Conservation (phyloP, 2,329 filamentous ascomycete genomes). For the Pseudopyrenochaeta lycopersici region DNA sequence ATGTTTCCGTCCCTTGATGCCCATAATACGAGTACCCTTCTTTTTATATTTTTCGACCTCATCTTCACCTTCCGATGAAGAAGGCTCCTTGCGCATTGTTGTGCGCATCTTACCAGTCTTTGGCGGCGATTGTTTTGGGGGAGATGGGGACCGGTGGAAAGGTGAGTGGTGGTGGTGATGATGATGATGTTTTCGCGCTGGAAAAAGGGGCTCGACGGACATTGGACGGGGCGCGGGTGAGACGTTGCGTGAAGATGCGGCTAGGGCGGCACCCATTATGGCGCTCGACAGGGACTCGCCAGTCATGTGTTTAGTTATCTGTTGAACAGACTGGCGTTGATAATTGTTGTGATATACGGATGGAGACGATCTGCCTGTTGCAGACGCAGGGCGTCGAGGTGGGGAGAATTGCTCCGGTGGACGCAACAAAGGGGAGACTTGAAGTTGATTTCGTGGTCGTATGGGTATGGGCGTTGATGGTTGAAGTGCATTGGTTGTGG, state of each 20-base stretch:
- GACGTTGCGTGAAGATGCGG: constrained; percentile 64
- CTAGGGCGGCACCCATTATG: constrained; percentile 78
- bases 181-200: constrained; percentile 53
- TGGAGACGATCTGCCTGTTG: constrained; percentile 28
- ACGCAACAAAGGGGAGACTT: constrained; percentile 34
- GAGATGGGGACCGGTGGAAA: constrained; percentile 52
- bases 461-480: constrained; percentile 30
- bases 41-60: constrained; percentile 63
- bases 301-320: constrained; percentile 59
- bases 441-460: constrained; percentile 45
- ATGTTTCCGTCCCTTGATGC: constrained; percentile 60
- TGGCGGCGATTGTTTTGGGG: constrained; percentile 42
- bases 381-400: constrained; percentile 32
- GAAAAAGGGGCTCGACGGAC: constrained; percentile 46
- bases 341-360: constrained; percentile 51
- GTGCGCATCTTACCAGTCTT: constrained; percentile 66
- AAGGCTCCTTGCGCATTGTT: constrained; percentile 67
- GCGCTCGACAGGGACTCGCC: constrained; percentile 75
- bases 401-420: constrained; percentile 31
- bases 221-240: constrained; percentile 48
- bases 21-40: constrained; percentile 66
- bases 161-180: constrained; percentile 46
- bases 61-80: constrained; percentile 59
- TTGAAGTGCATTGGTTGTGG: constrained; percentile 8
- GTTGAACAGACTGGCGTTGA: constrained; percentile 46